Base-by-base conservation (phyloP, 768 basidiomycete genomes). In the Termitomyces sp. region DNA sequence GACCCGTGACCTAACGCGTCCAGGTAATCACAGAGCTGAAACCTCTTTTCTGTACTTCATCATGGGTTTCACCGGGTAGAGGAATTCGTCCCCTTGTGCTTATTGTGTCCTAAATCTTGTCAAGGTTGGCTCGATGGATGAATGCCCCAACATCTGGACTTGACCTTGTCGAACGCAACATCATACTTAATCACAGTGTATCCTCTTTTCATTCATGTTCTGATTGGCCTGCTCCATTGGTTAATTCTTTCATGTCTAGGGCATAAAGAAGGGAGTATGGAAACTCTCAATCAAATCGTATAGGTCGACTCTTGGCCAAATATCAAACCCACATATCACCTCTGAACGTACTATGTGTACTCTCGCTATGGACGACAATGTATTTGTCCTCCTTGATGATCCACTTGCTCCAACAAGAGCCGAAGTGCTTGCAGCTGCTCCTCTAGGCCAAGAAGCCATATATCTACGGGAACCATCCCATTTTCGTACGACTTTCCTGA, bases 371-470 rank as follows among this genome's bases (percentile, higher is more conserved):
- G 83, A 86, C 57, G 83, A 91, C 46, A 87, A 87, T 63, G 87
- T 88, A 26, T 92, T 90, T 67, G 89, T 91, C 24, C 78, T 86
- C 6, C 72, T 92, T 26, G 90, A 92, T 64, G 90, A 92, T 68
- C 87, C 87, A 35, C 72, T 78, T 10, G 88, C 88, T 10, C 90
- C 88, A 0, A 81, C 77, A 36, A 80, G 84, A 58, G 80, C 79
- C 53, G 90, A 90, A 57, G 77, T 87, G 22, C 69, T 78, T 18
- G 73, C 73, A 33, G 76, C 72, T 4, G 76, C 76, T 18, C 75
- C 77, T 24, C 73, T 74, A 16, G 75, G 74, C 20, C 71, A 79
- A 60, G 76, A 77, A 58, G 65, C 70, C 40, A 64, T 70, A 32
- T 78, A 75, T 64, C 63, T 78, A 8, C 80, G 80, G 61, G 75